phyloP scores from a whole-genome alignment of 169 alveolate species.

The Cryptosporidium meleagridis region DNA sequence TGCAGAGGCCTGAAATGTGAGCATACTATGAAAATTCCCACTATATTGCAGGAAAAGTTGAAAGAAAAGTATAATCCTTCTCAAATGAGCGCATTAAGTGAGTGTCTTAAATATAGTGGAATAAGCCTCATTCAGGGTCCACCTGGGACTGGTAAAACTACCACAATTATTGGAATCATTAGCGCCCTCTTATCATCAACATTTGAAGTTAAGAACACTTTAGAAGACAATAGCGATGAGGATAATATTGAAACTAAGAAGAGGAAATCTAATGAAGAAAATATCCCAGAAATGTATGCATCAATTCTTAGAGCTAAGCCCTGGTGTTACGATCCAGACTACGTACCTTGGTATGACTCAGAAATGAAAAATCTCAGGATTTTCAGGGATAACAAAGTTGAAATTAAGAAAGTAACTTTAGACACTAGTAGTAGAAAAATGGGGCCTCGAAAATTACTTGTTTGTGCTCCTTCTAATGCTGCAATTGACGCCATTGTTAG shows the following conservation, averaged over 20 bases:
- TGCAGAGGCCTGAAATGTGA: background rate
- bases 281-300: background rate
- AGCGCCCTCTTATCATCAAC: constrained; percentile 83
- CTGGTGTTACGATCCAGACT: constrained; percentile 61
- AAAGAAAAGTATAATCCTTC: constrained; percentile 39
- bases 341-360: constrained; percentile 69
- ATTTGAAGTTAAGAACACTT: background rate
- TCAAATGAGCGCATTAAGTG: constrained; percentile 57
- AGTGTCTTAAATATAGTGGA: constrained; percentile 82
- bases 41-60: background rate
- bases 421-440: constrained; percentile 40
- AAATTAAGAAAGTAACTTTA: constrained; percentile 32
- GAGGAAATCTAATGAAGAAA: background rate
- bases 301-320: constrained; percentile 27
- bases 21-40: constrained; percentile 31
- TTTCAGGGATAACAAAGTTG: constrained; percentile 11
- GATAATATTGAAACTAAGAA: background rate
- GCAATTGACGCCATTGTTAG: constrained; percentile 98
- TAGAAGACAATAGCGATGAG: background rate
- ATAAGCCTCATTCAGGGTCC: constrained; percentile 97
- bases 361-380: constrained; percentile 18
- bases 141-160: constrained; percentile 99
- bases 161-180: constrained; percentile 93
- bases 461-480: constrained; percentile 99
- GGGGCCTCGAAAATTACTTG: constrained; percentile 83